A percentile compares a stretch with the other conserved stretches of the same genome.
phyloP scores from a whole-genome alignment of 176 grass and related monocot species.

The Puccinellia tenuiflora region DNA sequence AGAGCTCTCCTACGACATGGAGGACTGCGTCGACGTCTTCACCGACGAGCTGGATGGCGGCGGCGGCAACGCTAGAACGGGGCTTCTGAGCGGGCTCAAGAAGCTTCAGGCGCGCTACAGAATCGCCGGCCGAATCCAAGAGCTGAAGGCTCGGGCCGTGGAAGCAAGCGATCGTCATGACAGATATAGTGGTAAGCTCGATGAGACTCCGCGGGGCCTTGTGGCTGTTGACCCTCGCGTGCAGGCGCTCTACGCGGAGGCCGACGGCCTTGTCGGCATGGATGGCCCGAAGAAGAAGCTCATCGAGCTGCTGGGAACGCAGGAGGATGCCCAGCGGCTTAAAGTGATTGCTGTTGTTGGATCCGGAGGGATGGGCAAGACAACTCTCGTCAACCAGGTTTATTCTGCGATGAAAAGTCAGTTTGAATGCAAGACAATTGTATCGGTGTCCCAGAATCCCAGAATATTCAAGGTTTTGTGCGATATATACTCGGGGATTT shows the following conservation, averaged over 20 bases:
- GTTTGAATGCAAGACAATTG: not conserved
- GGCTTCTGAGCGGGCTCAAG: not conserved
- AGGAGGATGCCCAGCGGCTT: not conserved
- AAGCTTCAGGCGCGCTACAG: not conserved
- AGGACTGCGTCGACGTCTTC: constrained; percentile 17
- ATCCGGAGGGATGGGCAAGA: constrained; percentile 19
- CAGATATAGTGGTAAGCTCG: not conserved
- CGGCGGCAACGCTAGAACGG: too few relatives aligned
- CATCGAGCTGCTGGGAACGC: not conserved
- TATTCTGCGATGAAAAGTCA: not conserved
- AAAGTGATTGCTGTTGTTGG: constrained; percentile 10
- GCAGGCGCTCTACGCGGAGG: not conserved
- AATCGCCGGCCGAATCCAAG: not conserved
- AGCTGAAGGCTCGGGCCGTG: not conserved
- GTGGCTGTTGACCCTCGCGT: not conserved
- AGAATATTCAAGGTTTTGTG: not conserved
- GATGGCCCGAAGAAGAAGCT: not conserved
- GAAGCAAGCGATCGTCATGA: not conserved
- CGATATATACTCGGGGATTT: not conserved
- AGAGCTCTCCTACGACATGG: constrained; percentile 13
- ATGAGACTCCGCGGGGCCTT: not conserved
- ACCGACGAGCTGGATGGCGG: not conserved
- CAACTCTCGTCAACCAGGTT: not conserved
- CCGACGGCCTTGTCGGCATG: not conserved
- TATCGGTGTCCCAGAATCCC: not conserved